phyloP scores from a whole-genome alignment of 768 basidiomycete genomes.

The Kwoniella botswanensis region DNA sequence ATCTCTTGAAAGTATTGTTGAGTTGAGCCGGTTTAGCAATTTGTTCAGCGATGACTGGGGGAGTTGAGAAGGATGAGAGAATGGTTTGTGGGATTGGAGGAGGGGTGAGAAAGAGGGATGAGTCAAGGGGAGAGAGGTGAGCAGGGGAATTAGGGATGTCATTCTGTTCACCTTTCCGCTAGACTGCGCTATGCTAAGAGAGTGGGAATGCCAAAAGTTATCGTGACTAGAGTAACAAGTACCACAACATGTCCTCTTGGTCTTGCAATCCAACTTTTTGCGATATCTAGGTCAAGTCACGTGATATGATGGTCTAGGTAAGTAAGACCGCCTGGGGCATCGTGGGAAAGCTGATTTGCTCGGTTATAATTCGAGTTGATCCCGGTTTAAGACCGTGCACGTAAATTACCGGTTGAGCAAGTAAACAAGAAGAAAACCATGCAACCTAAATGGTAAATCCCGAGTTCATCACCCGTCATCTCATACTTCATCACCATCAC shows the following conservation, averaged over 20 bases:
- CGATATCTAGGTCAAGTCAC: too few relatives aligned
- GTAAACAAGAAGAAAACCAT: neutral
- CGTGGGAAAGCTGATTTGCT: too few relatives aligned
- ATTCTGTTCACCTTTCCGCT: neutral
- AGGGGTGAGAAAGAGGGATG: conserved; percentile 30
- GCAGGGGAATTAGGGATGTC: conserved; percentile 23
- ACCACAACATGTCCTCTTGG: too few relatives aligned
- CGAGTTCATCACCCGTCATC: neutral
- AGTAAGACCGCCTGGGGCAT: too few relatives aligned
- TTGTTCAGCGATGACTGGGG: conserved; percentile 26
- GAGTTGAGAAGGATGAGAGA: conserved; percentile 32
- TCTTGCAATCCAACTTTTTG: too few relatives aligned
- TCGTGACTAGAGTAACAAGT: too few relatives aligned
- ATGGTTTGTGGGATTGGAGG: conserved; percentile 36
- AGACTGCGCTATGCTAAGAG: neutral
- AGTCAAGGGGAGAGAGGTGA: conserved; percentile 33
- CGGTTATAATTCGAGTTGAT: too few relatives aligned
- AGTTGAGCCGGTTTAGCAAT: conserved; percentile 30
- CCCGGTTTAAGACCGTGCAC: too few relatives aligned
- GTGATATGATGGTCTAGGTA: too few relatives aligned
- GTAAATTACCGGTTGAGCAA: too few relatives aligned
- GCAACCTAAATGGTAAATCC: neutral
- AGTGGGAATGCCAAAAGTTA: too few relatives aligned
- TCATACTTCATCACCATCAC: neutral
- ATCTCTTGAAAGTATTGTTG: conserved; percentile 21